These are phyloP conservation scores for Cordyceps javanica DNA, from an alignment of 2,329 filamentous ascomycete genomes.

Conservation along the genomic window DNA sequence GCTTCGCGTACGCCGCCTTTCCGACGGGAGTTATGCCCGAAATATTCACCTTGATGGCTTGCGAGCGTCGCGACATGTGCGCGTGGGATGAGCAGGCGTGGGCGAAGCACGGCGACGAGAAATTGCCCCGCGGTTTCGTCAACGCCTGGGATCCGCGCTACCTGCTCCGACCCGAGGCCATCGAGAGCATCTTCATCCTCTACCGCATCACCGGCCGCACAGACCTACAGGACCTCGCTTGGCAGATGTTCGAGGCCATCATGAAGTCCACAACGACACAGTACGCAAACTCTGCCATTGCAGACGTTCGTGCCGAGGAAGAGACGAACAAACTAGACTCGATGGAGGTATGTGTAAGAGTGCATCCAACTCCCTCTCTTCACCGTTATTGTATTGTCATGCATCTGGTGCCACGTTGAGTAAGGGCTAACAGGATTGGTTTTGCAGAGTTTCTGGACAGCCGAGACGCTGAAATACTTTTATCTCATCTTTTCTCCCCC, in stretches of 20 bases:
- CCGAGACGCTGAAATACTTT: conserved; percentile 63
- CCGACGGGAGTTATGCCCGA: conserved; percentile 59
- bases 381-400: neutral
- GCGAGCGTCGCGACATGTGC: conserved; percentile 24
- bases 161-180: conserved; percentile 68
- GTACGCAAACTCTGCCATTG: conserved; percentile 58
- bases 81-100: conserved; percentile 27
- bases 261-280: conserved; percentile 54
- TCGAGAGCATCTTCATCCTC: conserved; percentile 75
- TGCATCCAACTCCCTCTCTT: neutral
- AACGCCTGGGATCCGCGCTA: conserved; percentile 52
- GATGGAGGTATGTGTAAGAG: conserved; percentile 46
- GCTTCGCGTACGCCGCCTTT: conserved; percentile 54
- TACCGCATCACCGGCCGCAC: conserved; percentile 65
- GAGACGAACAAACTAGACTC: conserved; percentile 42
- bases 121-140: conserved; percentile 48
- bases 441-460: conserved; percentile 60
- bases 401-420: neutral
- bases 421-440: neutral
- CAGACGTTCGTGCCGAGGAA: conserved; percentile 60
- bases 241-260: conserved; percentile 66
- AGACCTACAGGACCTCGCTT: conserved; percentile 61
- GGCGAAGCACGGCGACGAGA: conserved; percentile 18
- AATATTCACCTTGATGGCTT: conserved; percentile 30
- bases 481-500: conserved; percentile 58